Evolutionary conservation across 768 basidiomycete species (phyloP), one percentile per base, ranked within the genome.

Genomic region (Porpolomopsis calyptriformis): DNA sequence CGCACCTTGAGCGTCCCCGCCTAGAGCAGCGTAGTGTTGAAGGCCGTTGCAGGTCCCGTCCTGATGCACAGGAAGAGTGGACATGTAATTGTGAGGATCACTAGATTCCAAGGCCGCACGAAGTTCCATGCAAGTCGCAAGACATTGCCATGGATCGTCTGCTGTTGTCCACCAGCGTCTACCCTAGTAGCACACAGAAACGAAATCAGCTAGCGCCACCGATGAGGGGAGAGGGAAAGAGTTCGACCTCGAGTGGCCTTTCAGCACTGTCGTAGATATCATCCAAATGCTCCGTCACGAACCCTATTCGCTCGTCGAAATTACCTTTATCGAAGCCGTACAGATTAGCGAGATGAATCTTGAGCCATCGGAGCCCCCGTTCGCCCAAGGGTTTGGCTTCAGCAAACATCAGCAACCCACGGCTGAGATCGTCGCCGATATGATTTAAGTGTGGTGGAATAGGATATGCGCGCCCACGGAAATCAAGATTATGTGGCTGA

Each of bases 11-110:
- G 72, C 70, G 58, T 98, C 96, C 4, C 96, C 94, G 36, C 96
- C 96, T 3, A 99, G 78, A 0, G 96, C 96, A 4, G 96, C 96
- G 57, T 99, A 99, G 62, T 99, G 94, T 65, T 99, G 96, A 87
- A 99, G 71, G 22, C 94, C 96, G 55, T 99, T 99, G 56, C 96
- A 99, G 0, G 96, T 97, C 2, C 96, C 94, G 53, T 99, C 96
- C 63, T 98, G 94, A 60, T 99, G 96, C 4, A 97, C 76, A 0
- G 96, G 96, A n/a, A 96, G 71, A 14, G 67, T 63, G 2, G 82
- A 89, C 55, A 71, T 64, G 49, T 70, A 73, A 0, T 77, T 74
- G 34, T 78, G 71, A 12, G 77, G 76, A 53, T 90, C 76, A 14
- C 69, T 70, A 1, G 82, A 84, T 34, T 82, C 74, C 0, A 93